Evolutionary conservation across 2,329 filamentous ascomycete species (phyloP).

Genomic region (Fusarium papillatum): DNA sequence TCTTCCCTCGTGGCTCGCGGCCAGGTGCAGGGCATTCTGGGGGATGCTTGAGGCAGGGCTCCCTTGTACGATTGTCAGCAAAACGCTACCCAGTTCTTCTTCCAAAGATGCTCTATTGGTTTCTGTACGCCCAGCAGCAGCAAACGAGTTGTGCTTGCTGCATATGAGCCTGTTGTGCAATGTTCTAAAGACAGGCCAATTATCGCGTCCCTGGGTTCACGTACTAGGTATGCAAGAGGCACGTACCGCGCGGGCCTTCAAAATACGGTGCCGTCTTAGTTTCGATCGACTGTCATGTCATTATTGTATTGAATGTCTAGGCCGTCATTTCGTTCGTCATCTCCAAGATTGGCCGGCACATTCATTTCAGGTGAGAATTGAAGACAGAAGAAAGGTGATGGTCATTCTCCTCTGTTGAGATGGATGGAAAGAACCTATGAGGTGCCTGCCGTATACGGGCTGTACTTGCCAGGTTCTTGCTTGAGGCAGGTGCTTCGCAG

Average conservation of each 20-base stretch:
- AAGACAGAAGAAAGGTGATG: neutral
- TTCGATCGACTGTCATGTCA: neutral
- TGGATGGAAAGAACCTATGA: neutral
- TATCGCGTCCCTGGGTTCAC: neutral
- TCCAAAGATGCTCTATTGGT: neutral
- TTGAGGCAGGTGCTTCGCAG: conserved; percentile 17
- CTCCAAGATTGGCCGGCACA: neutral
- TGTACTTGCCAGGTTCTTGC: neutral
- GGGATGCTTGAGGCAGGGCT: conserved; percentile 26
- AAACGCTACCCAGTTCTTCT: neutral
- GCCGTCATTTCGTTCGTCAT: neutral
- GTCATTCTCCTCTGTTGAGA: neutral
- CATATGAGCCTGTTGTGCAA: conserved; percentile 12
- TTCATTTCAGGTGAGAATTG: neutral
- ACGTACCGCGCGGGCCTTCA: neutral
- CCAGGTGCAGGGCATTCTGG: conserved; percentile 33
- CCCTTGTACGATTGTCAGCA: conserved; percentile 22
- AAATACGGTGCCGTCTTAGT: conserved; percentile 19
- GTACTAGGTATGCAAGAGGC: conserved; percentile 5
- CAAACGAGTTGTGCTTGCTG: neutral
- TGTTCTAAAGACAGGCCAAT: neutral
- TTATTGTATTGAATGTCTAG: neutral
- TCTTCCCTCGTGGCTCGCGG: conserved; percentile 36
- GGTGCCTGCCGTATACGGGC: neutral
- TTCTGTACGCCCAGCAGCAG: neutral